Conservation (phyloP, 1,284 basidiomycete genomes). For the Ganoderma multipileum region DNA sequence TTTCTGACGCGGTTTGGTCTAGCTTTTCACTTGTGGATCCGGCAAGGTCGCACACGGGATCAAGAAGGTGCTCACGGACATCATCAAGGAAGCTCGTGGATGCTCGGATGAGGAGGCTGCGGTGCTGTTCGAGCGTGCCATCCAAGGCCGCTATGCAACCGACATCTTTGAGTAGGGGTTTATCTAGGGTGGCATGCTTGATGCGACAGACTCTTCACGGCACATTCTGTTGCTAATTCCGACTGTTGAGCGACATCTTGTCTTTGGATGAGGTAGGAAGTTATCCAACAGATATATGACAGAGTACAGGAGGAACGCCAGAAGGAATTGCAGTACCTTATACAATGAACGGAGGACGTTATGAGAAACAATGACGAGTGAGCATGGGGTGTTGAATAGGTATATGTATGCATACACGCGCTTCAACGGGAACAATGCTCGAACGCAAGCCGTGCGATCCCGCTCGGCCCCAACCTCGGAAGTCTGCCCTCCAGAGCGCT, state of each 20-base stretch:
- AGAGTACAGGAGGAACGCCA: too few relatives aligned
- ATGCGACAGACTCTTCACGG: neutral
- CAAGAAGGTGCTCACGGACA: conserved; percentile 44
- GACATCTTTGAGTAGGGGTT: conserved; percentile 49
- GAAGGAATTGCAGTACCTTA: too few relatives aligned
- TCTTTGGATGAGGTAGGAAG: neutral
- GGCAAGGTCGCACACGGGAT: conserved; percentile 48
- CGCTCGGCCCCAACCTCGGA: neutral
- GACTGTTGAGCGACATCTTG: neutral
- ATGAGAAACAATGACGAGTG: too few relatives aligned
- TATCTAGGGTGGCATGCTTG: neutral
- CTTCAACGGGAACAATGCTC: neutral
- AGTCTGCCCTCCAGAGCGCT: neutral
- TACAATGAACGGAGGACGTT: too few relatives aligned
- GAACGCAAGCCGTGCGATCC: neutral
- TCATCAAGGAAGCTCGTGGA: conserved; percentile 42
- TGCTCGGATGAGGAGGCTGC: conserved; percentile 39
- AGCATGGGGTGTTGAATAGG: too few relatives aligned
- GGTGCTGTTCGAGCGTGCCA: conserved; percentile 43
- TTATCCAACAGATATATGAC: too few relatives aligned
- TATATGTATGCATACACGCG: too few relatives aligned
- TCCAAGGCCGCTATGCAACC: conserved; percentile 49
- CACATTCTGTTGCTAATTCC: neutral
- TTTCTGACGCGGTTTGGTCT: conserved; percentile 8
- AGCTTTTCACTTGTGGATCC: conserved; percentile 59